Conservation (phyloP, 1,284 basidiomycete species). For the Cutaneotrichosporon cyanovorans region DNA sequence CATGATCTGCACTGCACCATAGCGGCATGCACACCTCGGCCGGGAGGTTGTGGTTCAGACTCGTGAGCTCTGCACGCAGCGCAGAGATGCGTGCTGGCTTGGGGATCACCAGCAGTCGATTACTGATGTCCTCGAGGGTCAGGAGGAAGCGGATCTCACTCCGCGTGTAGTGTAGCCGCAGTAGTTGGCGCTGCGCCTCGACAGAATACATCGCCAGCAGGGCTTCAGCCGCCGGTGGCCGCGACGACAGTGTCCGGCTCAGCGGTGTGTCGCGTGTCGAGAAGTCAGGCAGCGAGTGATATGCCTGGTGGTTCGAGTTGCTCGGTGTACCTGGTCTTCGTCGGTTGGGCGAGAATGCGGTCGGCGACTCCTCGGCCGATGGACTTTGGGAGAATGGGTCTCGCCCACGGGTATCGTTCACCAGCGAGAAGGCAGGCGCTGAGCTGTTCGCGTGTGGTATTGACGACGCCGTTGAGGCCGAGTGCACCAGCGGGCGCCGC, state of each 20-base stretch:
- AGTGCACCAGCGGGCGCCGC: no score
- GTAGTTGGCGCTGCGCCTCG: conserved; percentile 61
- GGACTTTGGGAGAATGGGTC: conserved; percentile 37
- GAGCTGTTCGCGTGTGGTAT: conserved; percentile 2
- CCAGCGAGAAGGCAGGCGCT: conserved; percentile 1
- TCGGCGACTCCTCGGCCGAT: not conserved
- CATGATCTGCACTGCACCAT: conserved; percentile 70
- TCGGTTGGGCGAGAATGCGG: not conserved
- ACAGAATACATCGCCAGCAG: conserved; percentile 57
- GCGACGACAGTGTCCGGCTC: conserved; percentile 48
- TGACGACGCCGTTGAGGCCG: no score
- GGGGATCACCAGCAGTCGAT: conserved; percentile 82
- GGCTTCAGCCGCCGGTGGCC: conserved; percentile 44
- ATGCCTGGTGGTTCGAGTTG: conserved; percentile 43
- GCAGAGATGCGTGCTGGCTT: conserved; percentile 92
- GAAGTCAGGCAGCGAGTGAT: conserved; percentile 50
- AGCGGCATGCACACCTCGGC: conserved; percentile 88
- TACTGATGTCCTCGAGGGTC: conserved; percentile 84
- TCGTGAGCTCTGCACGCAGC: conserved; percentile 88
- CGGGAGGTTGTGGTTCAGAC: conserved; percentile 90
- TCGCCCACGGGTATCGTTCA: conserved; percentile 5
- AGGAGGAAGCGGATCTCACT: conserved; percentile 89
- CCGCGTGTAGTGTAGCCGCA: conserved; percentile 81
- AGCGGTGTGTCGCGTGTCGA: conserved; percentile 40
- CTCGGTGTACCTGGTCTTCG: not conserved